Conservation (phyloP, 169 alveolate species). For the Plasmodium vinckei region DNA sequence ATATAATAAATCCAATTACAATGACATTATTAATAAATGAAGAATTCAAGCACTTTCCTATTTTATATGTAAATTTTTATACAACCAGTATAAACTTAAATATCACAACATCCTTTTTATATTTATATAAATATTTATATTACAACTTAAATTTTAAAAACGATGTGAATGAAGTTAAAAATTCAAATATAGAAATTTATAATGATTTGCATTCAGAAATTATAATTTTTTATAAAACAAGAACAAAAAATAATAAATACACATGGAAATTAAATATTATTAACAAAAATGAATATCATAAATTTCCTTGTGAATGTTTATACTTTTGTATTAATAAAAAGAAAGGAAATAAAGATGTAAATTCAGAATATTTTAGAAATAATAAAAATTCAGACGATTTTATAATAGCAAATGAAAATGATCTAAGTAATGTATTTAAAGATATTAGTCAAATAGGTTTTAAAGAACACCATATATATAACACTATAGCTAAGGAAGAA, state of each 20-base stretch:
- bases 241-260: slow-evolving; percentile 68
- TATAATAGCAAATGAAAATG: slow-evolving; percentile 60
- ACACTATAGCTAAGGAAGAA: slow-evolving; percentile 53
- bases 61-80: slow-evolving; percentile 24
- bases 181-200: slow-evolving; percentile 58
- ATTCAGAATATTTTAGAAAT: slow-evolving; percentile 27
- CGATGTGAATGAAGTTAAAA: slow-evolving; percentile 54
- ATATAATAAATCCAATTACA: slow-evolving; percentile 56
- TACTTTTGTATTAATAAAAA: slow-evolving; percentile 66
- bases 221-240: slow-evolving; percentile 60
- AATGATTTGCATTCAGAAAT: slow-evolving; percentile 70
- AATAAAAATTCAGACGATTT: slow-evolving; percentile 39
- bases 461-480: slow-evolving; percentile 27
- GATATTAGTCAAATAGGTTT: slow-evolving; percentile 58
- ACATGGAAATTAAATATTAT: slow-evolving; percentile 53
- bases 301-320: slow-evolving; percentile 66
- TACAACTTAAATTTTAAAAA: slow-evolving; percentile 50
- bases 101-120: slow-evolving; percentile 59
- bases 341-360: slow-evolving; percentile 33
- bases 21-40: slow-evolving; percentile 35
- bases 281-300: slow-evolving; percentile 60
- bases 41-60: slow-evolving; percentile 47
- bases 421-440: slow-evolving; percentile 42
- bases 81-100: slow-evolving; percentile 54
- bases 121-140: slow-evolving; percentile 39